phyloP scores from a whole-genome alignment of 106 monocot species.

The Acorus gramineus region DNA sequence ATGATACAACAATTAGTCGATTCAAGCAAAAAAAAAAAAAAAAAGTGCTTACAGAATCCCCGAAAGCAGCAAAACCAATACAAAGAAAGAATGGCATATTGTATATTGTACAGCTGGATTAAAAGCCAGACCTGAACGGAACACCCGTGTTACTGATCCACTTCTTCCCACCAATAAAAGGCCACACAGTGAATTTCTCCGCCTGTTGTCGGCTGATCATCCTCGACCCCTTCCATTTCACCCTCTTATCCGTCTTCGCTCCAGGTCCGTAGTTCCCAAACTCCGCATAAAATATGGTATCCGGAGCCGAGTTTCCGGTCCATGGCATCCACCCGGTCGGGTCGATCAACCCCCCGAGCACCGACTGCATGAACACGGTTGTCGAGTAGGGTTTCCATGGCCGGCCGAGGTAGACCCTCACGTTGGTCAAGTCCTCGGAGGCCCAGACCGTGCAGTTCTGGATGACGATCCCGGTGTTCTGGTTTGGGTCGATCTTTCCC shows the following conservation, averaged over 20 bases:
- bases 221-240: slow-evolving; percentile 24
- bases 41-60: too few relatives aligned
- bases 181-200: too few relatives aligned
- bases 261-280: slow-evolving; percentile 36
- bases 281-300: slow-evolving; percentile 32
- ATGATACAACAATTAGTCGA: too few relatives aligned
- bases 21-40: too few relatives aligned
- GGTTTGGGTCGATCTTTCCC: not conserved
- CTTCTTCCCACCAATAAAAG: too few relatives aligned
- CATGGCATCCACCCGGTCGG: slow-evolving; percentile 12
- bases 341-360: not conserved
- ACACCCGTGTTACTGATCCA: too few relatives aligned
- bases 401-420: slow-evolving; percentile 5
- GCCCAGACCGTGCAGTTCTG: slow-evolving; percentile 4
- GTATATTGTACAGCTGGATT: too few relatives aligned
- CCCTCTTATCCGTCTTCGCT: slow-evolving; percentile 12
- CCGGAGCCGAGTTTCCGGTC: slow-evolving; percentile 10
- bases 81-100: too few relatives aligned
- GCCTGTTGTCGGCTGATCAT: too few relatives aligned
- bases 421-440: not conserved
- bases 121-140: too few relatives aligned
- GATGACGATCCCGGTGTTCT: slow-evolving; percentile 8
- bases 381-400: slow-evolving; percentile 16
- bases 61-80: too few relatives aligned
- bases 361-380: slow-evolving; percentile 11